Conservation (phyloP, 2,329 filamentous ascomycete species). For the Fusarium nematophilum region DNA sequence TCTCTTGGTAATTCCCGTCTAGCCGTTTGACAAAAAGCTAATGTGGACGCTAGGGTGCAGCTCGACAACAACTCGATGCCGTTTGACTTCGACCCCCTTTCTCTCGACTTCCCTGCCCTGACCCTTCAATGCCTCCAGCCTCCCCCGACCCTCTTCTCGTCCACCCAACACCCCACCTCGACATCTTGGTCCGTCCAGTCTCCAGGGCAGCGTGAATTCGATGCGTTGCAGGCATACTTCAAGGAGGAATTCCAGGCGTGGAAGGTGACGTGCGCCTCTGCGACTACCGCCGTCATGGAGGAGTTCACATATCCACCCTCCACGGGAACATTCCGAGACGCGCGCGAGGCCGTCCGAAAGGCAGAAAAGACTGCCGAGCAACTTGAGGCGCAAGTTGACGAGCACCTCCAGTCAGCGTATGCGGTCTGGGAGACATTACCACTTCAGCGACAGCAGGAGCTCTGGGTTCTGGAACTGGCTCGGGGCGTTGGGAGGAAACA, state of each 20-base stretch:
- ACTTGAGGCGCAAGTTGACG: conserved; percentile 75
- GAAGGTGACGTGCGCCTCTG: conserved; percentile 65
- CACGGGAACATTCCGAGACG: conserved; percentile 53
- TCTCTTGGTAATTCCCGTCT: background rate
- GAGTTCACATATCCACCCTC: conserved; percentile 63
- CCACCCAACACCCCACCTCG: conserved; percentile 80
- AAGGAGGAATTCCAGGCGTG: conserved; percentile 74
- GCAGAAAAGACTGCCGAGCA: conserved; percentile 65
- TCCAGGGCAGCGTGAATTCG: conserved; percentile 78
- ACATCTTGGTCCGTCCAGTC: conserved; percentile 85
- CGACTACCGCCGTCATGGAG: conserved; percentile 61
- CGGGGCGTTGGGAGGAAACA: conserved; percentile 68
- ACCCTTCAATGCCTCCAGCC: conserved; percentile 83
- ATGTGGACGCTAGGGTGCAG: conserved; percentile 58
- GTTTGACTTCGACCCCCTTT: conserved; percentile 85
- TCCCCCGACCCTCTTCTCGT: conserved; percentile 84
- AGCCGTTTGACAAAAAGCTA: conserved; percentile 11
- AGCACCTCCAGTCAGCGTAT: conserved; percentile 83
- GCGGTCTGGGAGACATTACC: conserved; percentile 78
- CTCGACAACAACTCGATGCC: conserved; percentile 67
- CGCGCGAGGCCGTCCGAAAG: conserved; percentile 59
- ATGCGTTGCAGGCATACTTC: conserved; percentile 76
- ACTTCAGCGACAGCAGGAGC: conserved; percentile 64
- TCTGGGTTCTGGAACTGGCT: conserved; percentile 72
- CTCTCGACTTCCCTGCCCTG: conserved; percentile 87